Evolutionary conservation across 2,329 filamentous ascomycete genomes (phyloP).

Genomic region (Fusarium continuum): DNA sequence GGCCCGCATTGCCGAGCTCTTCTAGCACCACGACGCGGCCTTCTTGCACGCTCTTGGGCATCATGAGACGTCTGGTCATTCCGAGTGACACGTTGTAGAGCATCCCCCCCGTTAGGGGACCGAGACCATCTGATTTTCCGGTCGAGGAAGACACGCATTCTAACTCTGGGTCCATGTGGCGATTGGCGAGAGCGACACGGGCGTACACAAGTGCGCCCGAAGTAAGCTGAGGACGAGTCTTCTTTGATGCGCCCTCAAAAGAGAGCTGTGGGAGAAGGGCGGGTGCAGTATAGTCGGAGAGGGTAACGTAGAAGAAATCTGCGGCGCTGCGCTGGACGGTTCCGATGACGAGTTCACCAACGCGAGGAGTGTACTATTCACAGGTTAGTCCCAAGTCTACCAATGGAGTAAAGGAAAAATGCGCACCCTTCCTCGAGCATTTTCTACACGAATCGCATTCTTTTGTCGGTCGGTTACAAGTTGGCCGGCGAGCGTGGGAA

Average conservation of each 20-base stretch:
- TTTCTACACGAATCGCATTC: constrained; percentile 82
- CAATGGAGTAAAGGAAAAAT: neutral
- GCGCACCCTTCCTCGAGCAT: constrained; percentile 72
- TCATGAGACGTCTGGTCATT: constrained; percentile 82
- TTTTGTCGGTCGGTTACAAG: constrained; percentile 75
- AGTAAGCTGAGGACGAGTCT: constrained; percentile 82
- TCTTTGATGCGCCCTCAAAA: constrained; percentile 94
- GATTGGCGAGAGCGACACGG: constrained; percentile 78
- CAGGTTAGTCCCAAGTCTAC: neutral
- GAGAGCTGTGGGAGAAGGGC: constrained; percentile 84
- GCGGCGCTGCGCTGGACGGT: constrained; percentile 78
- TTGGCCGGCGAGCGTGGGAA: constrained; percentile 73
- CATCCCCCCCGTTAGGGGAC: constrained; percentile 86
- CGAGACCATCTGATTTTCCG: constrained; percentile 88
- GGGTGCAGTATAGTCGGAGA: constrained; percentile 71
- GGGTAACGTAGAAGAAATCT: constrained; percentile 82
- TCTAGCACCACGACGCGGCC: constrained; percentile 79
- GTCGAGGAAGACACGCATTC: constrained; percentile 89
- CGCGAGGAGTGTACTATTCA: constrained; percentile 76
- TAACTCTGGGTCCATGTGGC: constrained; percentile 87
- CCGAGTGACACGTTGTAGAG: constrained; percentile 81
- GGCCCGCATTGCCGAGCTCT: constrained; percentile 76
- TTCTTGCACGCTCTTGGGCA: constrained; percentile 66
- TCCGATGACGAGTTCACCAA: constrained; percentile 89
- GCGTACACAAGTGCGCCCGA: constrained; percentile 87